phyloP scores from a whole-genome alignment of 179 eudicot genomes.

The Corrigiola litoralis region DNA sequence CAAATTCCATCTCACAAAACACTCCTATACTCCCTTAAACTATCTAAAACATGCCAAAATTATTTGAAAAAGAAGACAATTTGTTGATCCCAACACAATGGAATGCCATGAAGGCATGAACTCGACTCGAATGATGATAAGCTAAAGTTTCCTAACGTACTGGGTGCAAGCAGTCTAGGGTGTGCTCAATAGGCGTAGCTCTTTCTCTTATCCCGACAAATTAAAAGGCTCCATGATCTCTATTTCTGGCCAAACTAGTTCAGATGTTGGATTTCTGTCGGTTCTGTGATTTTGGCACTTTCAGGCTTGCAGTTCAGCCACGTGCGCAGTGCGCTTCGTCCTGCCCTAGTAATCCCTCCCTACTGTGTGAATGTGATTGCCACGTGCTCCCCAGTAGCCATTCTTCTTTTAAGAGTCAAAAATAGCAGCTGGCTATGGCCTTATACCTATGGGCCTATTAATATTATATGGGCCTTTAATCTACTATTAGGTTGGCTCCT shows the following conservation, averaged over 20 bases:
- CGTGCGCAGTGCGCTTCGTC: slow-evolving; percentile 8
- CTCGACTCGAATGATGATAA: no score
- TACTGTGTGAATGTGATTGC: not conserved
- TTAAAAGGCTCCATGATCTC: not conserved
- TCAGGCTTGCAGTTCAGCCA: not conserved
- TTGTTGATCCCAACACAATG: no score
- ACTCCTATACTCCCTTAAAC: no score
- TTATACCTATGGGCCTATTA: not conserved
- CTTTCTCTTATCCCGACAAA: slow-evolving; percentile 16
- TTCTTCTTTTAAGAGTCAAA: slow-evolving; percentile 2
- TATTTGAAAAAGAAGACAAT: no score
- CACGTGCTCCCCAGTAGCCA: slow-evolving; percentile 3
- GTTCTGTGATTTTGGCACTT: not conserved
- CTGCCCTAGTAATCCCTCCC: not conserved
- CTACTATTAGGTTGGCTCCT: not conserved
- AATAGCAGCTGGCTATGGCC: slow-evolving; percentile 3
- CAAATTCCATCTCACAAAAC: no score
- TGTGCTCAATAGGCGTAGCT: not conserved
- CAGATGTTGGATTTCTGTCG: slow-evolving; percentile 21
- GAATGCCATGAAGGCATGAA: no score
- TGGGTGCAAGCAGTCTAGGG: not conserved
- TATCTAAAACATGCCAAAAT: no score
- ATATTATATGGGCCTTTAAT: not conserved
- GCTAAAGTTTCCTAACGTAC: no score
- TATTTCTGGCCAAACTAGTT: slow-evolving; percentile 11